Evolutionary conservation across 768 basidiomycete species (phyloP).

Genomic region (Pulveroboletus sp.): DNA sequence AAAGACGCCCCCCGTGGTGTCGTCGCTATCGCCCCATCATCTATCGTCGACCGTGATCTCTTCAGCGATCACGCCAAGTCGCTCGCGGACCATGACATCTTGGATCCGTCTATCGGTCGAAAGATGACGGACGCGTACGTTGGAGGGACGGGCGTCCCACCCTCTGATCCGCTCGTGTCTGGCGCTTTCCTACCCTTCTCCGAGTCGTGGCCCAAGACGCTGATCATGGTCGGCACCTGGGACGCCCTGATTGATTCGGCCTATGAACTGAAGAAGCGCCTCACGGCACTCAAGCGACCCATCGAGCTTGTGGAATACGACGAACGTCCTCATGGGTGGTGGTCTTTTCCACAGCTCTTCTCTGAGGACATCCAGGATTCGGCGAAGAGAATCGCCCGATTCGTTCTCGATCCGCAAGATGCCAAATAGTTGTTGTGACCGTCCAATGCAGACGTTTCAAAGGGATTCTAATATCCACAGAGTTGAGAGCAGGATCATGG

Average conservation of each 20-base stretch:
- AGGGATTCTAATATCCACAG: no score
- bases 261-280: slow-evolving; percentile 7
- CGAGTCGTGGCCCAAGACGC: slow-evolving; percentile 19
- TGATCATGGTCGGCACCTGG: no score
- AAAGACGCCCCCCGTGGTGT: slow-evolving; percentile 49
- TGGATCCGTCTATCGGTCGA: neutral
- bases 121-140: slow-evolving; percentile 5
- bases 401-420: no score
- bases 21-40: slow-evolving; percentile 49
- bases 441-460: no score
- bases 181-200: slow-evolving; percentile 13
- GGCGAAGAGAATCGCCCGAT: slow-evolving; percentile 9
- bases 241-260: slow-evolving; percentile 15
- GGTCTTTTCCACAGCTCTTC: slow-evolving; percentile 16
- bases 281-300: neutral
- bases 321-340: slow-evolving; percentile 22
- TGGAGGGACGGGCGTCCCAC: slow-evolving; percentile 4
- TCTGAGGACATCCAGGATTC: slow-evolving; percentile 9
- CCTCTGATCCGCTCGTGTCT: slow-evolving; percentile 18
- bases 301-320: slow-evolving; percentile 27
- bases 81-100: neutral
- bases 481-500: no score
- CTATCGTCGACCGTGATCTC: slow-evolving; percentile 1
- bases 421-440: no score
- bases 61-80: slow-evolving; percentile 1